Conservation (phyloP, 306 rosid species). For the Hippophae gyantsensis region DNA sequence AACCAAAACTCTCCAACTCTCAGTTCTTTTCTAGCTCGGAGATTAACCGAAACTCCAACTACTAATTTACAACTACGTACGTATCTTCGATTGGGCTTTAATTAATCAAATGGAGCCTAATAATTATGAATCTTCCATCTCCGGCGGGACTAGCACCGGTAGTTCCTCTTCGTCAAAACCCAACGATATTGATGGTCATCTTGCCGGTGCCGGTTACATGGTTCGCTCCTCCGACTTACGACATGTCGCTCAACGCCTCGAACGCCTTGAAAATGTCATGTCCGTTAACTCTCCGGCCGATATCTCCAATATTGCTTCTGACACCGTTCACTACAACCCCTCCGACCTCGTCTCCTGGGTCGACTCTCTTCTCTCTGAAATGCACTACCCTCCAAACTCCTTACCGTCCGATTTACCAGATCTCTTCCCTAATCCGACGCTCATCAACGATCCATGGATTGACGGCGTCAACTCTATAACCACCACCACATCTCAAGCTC, state of each 20-base stretch:
- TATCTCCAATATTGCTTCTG: constrained; percentile 53
- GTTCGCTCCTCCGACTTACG: constrained; percentile 63
- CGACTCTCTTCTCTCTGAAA: constrained; percentile 65
- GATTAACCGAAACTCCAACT: background rate
- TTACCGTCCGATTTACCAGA: constrained; percentile 42
- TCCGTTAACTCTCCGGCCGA: constrained; percentile 45
- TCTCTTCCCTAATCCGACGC: constrained; percentile 22
- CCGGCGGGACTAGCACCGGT: constrained; percentile 29
- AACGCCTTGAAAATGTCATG: constrained; percentile 52
- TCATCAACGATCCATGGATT: constrained; percentile 14
- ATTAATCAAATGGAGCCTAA: constrained; percentile 28
- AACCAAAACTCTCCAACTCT: constrained; percentile 7
- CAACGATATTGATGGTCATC: constrained; percentile 46
- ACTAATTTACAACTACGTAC: background rate
- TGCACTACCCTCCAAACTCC: constrained; percentile 30
- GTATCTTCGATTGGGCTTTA: background rate
- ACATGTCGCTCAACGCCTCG: constrained; percentile 63
- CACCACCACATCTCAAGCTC: constrained; percentile 9
- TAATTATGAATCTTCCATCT: constrained; percentile 20
- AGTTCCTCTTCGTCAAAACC: constrained; percentile 37
- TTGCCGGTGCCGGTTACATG: constrained; percentile 67
- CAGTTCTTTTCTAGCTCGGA: constrained; percentile 5
- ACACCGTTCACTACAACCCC: constrained; percentile 56
- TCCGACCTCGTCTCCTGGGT: constrained; percentile 71
- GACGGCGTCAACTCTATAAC: constrained; percentile 13